Conservation (phyloP, 208 protist species). For the Trypanosoma cruzi region DNA sequence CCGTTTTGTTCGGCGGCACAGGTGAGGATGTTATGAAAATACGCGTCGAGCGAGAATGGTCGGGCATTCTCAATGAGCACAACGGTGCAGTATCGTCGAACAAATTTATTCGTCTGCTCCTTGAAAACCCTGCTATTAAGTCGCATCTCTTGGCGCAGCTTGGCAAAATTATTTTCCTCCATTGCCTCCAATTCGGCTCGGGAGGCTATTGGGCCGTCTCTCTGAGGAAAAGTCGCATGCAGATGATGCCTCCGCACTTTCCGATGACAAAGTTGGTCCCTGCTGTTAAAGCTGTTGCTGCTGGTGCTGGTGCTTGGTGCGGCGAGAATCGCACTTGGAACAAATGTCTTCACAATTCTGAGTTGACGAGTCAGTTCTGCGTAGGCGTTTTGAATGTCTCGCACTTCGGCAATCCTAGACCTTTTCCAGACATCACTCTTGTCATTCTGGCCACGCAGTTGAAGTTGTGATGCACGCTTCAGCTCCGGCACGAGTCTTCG, state of each 20-base stretch:
- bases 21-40: slow-evolving; percentile 14
- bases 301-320: not conserved
- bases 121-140: slow-evolving; percentile 74
- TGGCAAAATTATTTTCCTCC: slow-evolving; percentile 10
- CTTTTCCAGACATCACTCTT: slow-evolving; percentile 1
- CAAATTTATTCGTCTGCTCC: slow-evolving; percentile 62
- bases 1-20: slow-evolving; percentile 33
- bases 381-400: slow-evolving; percentile 15
- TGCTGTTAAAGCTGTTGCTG: not conserved
- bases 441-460: slow-evolving; percentile 35
- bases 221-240: not conserved
- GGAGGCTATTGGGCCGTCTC: not conserved
- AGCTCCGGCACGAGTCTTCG: slow-evolving; percentile 51
- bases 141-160: slow-evolving; percentile 38
- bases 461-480: slow-evolving; percentile 52
- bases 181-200: not conserved
- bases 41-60: slow-evolving; percentile 4
- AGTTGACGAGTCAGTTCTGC: slow-evolving; percentile 22
- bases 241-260: not conserved
- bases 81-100: slow-evolving; percentile 45
- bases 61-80: slow-evolving; percentile 56
- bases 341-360: slow-evolving; percentile 19
- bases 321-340: slow-evolving; percentile 21
- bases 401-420: slow-evolving; percentile 16
- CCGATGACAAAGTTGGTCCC: not conserved